Evolutionary conservation across 2,329 filamentous ascomycete species (phyloP), one percentile per base, ranked within the genome.

Genomic region (Microdochium bolleyi): DNA sequence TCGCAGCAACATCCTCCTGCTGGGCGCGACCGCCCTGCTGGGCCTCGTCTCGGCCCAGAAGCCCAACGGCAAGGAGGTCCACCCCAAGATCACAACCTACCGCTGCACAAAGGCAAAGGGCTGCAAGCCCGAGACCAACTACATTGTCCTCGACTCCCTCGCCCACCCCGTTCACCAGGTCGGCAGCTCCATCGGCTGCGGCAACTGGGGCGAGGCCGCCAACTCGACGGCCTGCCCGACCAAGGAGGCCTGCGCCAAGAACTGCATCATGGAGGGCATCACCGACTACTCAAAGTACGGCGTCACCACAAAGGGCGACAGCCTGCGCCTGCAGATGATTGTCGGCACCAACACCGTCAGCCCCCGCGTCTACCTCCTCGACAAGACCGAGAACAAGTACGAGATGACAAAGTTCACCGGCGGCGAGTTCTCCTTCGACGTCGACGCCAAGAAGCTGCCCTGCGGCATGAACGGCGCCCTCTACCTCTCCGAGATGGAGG

Each of bases 401-500:
- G 69, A 84, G 66, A 73, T 79, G 61, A 74, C 85, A 64, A 73
- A 83, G 58, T 70, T 85, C 55, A 73, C 78, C 48, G 79, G 79
- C 64, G 68, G 76, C 60, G 83, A 87, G 63, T 76, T 86, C 62
- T 75, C 79, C 21, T 85, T 87, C 58, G 82, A 85, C 51, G 78
- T 85, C 27, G 83, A 87, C 61, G 74, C 80, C 38, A 83, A 80
- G 49, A 75, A 77, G 58, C 73, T 85, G 8, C 77, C 78, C 34
- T 85, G 82, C 60, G 82, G 82, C 55, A 70, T 84, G 62, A 84
- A 85, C 66, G 80, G 80, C 53, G 80, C 80, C 25, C 67, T 84
- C n/a, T 84, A 84, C 69, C 77, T 84, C 52, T 74, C 78, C 44
- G 70, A 77, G 65, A 85, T 85, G 81, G 72, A 78, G 38, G 70